A percentile compares a stretch with the other conserved stretches of the same genome.
phyloP scores from a whole-genome alignment of 441 rosid species.

The Euphorbia celastroides region DNA sequence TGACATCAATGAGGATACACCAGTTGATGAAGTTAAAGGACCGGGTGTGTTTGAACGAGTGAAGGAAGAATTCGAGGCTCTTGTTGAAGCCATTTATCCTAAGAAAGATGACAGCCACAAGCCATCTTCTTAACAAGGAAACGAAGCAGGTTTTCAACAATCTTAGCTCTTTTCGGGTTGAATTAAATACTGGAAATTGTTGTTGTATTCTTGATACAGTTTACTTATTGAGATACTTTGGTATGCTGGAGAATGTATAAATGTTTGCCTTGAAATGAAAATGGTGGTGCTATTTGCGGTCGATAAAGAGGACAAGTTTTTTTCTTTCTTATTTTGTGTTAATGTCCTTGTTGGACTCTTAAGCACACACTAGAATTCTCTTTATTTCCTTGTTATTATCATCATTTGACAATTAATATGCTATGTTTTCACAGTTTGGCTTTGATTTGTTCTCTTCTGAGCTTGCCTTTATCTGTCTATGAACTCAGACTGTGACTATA shows the following conservation, averaged over 20 bases:
- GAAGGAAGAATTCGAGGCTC: conserved; percentile 55
- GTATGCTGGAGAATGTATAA: background rate
- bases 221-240: background rate
- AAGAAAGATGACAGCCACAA: conserved; percentile 29
- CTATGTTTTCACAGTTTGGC: background rate
- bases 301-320: too few species aligned
- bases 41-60: conserved; percentile 45
- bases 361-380: background rate
- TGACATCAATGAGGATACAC: conserved; percentile 46
- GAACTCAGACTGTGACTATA: background rate
- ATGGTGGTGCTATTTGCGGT: too few species aligned
- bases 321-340: background rate
- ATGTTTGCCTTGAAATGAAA: conserved; percentile 3
- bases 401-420: background rate
- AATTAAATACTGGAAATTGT: background rate
- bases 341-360: background rate
- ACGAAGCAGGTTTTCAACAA: background rate
- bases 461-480: background rate
- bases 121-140: conserved; percentile 11
- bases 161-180: background rate
- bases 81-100: conserved; percentile 37
- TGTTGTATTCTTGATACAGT: conserved; percentile 2
- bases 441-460: background rate
- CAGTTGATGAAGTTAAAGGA: conserved; percentile 42
- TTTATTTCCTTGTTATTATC: background rate